Evolutionary conservation across 2,329 filamentous ascomycete genomes (phyloP), one percentile per base, ranked within the genome.

Genomic region (Coniochaeta hoffmannii): DNA sequence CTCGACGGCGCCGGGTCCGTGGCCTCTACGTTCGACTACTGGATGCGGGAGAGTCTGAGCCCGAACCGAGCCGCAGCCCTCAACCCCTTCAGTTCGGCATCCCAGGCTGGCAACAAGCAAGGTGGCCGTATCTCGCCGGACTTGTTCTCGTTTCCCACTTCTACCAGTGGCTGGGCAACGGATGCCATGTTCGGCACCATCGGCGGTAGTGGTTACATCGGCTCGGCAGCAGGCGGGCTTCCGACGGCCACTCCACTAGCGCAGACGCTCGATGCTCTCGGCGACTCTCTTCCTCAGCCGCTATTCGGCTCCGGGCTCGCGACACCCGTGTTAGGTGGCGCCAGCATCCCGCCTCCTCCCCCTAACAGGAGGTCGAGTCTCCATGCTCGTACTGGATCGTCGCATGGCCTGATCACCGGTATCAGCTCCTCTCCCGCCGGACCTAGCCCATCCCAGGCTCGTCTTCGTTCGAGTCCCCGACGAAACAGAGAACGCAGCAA

Each of bases 341-440:
- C 60, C 1, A 61, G 62, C 0, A 59, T 68, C 1, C 72, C 72
- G 1, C 79, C 77, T 0, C 73, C 77, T 0, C 73, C 78, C 1
- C 80, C 81, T 0, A 69, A 79, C 51, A 70, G 81, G 12, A 70
- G 77, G 52, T 83, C 80, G 4, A 84, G 80, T 60, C 65, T 83
- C 3, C 73, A 78, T 53, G 76, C 78, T 2, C 72, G 70, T 32
- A 77, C 73, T 0, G 73, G 73, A 17, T 66, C 67, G 1, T 62
- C 64, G 6, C 64, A 61, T 28, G 56, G 61, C 56, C 50, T 58
- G 57, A 57, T 58, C 62, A 44, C 53, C 56, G 41, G 55, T 50
- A 54, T 53, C 62, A 59, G 44, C 53, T 56, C 63, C 9, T 31
- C 49, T 15, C 56, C 62, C 1, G 56, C 60, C 32, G 56, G 53